Evolutionary conservation across 148 eudicot species (phyloP).

Genomic region (Selenicereus undatus): DNA sequence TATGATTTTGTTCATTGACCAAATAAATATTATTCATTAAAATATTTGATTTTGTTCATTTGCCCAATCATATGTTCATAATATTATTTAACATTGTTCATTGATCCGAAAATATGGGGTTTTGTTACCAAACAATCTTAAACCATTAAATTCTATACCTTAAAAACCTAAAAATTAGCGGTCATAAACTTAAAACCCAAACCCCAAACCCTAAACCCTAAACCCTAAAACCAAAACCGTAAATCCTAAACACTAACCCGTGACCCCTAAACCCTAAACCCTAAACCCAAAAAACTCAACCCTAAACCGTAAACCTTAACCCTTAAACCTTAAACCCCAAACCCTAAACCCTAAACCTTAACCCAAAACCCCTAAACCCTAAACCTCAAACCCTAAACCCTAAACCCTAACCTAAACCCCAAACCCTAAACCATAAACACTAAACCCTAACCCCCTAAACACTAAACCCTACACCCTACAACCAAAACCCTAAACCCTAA

Average conservation of each 20-base stretch:
- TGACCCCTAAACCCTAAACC: neutral
- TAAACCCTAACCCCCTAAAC: constrained; percentile 25
- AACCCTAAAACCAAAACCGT: constrained; percentile 2
- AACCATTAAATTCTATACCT: too few relatives aligned
- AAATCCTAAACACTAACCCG: neutral
- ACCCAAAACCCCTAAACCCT: too few relatives aligned
- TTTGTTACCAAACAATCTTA: too few relatives aligned
- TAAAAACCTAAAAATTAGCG: too few relatives aligned
- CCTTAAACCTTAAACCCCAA: constrained; percentile 29
- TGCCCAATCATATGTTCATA: too few relatives aligned
- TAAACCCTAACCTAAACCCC: constrained; percentile 28
- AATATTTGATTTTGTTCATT: too few relatives aligned
- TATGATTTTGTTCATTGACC: too few relatives aligned
- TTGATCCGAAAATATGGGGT: too few relatives aligned
- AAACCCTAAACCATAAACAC: constrained; percentile 30
- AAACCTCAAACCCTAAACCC: constrained; percentile 29
- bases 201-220: neutral
- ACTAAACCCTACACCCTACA: constrained; percentile 27
- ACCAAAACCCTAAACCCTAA: constrained; percentile 31
- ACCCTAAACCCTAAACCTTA: too few relatives aligned
- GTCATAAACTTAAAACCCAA: too few relatives aligned
- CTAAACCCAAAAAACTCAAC: neutral
- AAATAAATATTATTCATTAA: too few relatives aligned
- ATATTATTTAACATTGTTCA: too few relatives aligned
- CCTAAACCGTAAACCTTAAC: constrained; percentile 15